Conservation (phyloP, 2,329 filamentous ascomycete species). For the Boeremia lycopersici region DNA sequence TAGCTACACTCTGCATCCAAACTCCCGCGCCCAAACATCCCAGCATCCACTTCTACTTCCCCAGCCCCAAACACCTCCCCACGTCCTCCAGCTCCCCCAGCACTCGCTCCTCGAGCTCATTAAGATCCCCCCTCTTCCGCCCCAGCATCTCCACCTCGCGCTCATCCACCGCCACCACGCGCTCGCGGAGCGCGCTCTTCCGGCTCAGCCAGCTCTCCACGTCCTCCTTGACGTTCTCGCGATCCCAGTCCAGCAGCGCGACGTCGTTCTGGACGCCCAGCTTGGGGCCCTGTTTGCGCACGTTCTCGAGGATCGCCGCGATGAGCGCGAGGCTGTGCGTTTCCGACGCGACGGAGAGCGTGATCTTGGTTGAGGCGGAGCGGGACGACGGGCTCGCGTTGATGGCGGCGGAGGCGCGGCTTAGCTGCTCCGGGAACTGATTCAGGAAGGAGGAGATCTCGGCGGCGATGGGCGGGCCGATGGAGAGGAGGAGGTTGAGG, state of each 20-base stretch:
- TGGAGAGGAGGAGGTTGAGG: conserved; percentile 82
- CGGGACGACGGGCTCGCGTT: conserved; percentile 54
- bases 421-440: conserved; percentile 81
- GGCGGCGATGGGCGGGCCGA: conserved; percentile 79
- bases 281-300: conserved; percentile 57
- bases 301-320: conserved; percentile 70
- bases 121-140: conserved; percentile 51
- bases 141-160: conserved; percentile 69
- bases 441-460: conserved; percentile 89
- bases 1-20: background rate
- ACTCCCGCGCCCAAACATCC: conserved; percentile 4
- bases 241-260: conserved; percentile 76
- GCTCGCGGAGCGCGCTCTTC: conserved; percentile 70
- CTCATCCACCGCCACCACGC: conserved; percentile 74
- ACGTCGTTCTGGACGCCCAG: conserved; percentile 67
- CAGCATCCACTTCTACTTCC: background rate
- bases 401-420: conserved; percentile 73
- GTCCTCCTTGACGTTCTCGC: conserved; percentile 74
- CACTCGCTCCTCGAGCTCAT: conserved; percentile 75
- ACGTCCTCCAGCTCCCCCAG: conserved; percentile 52
- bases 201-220: conserved; percentile 81
- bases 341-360: conserved; percentile 75
- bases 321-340: conserved; percentile 80
- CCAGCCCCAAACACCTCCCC: conserved; percentile 46
- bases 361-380: conserved; percentile 61